Conservation (phyloP, 2,329 filamentous ascomycete genomes). For the Cytospora chrysosperma region DNA sequence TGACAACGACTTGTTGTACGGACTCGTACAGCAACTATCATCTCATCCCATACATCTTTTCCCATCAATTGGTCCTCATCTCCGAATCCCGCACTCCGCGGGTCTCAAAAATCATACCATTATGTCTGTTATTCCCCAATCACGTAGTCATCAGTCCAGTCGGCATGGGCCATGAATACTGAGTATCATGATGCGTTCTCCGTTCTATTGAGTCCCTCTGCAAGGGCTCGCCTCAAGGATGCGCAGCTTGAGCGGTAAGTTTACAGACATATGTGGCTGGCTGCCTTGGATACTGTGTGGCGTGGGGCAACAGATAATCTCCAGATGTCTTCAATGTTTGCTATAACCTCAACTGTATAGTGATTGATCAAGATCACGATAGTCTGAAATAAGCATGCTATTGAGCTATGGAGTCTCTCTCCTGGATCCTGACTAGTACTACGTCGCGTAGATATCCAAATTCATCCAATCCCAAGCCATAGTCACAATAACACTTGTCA, state of each 20-base stretch:
- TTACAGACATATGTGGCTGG: too few species aligned
- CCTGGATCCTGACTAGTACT: neutral
- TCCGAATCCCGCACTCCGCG: neutral
- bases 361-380: too few species aligned
- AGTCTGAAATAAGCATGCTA: neutral
- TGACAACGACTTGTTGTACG: neutral
- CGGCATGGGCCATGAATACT: too few species aligned
- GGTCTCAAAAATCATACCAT: neutral
- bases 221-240: too few species aligned
- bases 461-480: neutral
- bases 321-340: too few species aligned
- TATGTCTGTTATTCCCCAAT: neutral
- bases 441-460: neutral
- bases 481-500: neutral
- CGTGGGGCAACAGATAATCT: too few species aligned
- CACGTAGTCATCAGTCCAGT: neutral
- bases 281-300: too few species aligned
- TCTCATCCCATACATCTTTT: neutral
- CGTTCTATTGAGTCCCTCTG: too few species aligned
- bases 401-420: neutral
- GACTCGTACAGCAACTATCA: too few species aligned
- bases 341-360: too few species aligned
- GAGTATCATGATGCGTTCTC: too few species aligned
- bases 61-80: neutral
- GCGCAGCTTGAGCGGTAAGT: too few species aligned